phyloP scores from a whole-genome alignment of 306 rosid genomes.

The Castanopsis chinensis region DNA sequence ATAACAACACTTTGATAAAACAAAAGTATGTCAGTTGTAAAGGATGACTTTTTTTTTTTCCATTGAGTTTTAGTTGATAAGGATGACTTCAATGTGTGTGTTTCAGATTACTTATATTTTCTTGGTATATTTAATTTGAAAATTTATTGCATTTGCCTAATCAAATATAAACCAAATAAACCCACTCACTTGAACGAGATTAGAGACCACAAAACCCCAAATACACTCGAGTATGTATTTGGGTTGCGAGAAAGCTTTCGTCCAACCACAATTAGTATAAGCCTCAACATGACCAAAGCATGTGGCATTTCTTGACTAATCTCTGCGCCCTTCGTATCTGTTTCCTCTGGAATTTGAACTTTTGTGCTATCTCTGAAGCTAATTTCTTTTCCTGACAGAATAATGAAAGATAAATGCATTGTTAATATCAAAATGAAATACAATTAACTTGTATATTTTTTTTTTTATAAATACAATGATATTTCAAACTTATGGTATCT shows the following conservation, averaged over 20 bases:
- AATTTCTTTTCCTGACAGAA: slow-evolving; percentile 30
- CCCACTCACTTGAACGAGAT: slow-evolving; percentile 39
- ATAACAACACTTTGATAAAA: too few relatives aligned
- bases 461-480: too few relatives aligned
- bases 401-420: not conserved
- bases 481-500: accelerated
- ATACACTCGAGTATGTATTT: slow-evolving; percentile 39
- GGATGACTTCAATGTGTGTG: too few relatives aligned
- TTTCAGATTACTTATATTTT: too few relatives aligned
- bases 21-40: too few relatives aligned
- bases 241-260: slow-evolving; percentile 48
- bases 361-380: slow-evolving; percentile 41
- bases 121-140: too few relatives aligned
- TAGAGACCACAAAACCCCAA: slow-evolving; percentile 45
- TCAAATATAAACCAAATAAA: too few relatives aligned
- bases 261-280: slow-evolving; percentile 38
- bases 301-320: slow-evolving; percentile 32
- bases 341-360: slow-evolving; percentile 23
- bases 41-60: too few relatives aligned
- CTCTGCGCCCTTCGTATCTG: not conserved
- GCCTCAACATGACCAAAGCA: slow-evolving; percentile 37
- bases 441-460: too few relatives aligned
- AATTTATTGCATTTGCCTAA: too few relatives aligned
- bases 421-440: not conserved
- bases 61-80: too few relatives aligned